Conservation (phyloP, 2,329 filamentous ascomycete species). For the Verticillium nubilum region DNA sequence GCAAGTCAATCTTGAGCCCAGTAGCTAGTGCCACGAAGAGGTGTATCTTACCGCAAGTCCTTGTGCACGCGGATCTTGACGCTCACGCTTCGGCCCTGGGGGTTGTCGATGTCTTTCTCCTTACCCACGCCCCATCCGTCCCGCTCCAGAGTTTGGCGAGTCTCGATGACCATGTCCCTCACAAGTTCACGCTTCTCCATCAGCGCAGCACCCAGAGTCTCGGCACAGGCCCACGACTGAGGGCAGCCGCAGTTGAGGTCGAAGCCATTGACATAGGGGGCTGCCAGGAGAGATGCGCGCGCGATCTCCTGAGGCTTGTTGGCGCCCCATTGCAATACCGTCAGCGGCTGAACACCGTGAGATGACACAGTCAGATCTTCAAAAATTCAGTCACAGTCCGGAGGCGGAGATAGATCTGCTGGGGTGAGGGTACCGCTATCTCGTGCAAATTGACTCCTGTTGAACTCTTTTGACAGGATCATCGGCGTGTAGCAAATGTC, state of each 20-base stretch:
- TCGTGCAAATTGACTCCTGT: slow-evolving; percentile 52
- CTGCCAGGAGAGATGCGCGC: slow-evolving; percentile 56
- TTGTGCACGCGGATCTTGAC: slow-evolving; percentile 67
- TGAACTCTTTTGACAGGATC: slow-evolving; percentile 66
- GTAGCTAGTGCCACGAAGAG: not conserved
- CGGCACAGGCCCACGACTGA: slow-evolving; percentile 66
- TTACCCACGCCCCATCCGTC: slow-evolving; percentile 49
- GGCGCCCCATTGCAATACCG: slow-evolving; percentile 64
- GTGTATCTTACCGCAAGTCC: slow-evolving; percentile 44
- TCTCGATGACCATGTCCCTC: slow-evolving; percentile 57
- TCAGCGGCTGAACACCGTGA: slow-evolving; percentile 44
- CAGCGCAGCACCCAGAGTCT: slow-evolving; percentile 62
- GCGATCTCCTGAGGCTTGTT: slow-evolving; percentile 56
- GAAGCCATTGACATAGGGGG: slow-evolving; percentile 57
- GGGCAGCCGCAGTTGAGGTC: slow-evolving; percentile 71
- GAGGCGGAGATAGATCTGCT: not conserved
- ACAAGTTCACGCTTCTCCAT: slow-evolving; percentile 62
- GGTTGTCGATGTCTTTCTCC: slow-evolving; percentile 35
- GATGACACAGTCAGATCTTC: slow-evolving; percentile 58
- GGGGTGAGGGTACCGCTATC: slow-evolving; percentile 44
- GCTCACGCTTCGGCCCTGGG: slow-evolving; percentile 53
- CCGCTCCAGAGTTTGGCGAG: slow-evolving; percentile 41
- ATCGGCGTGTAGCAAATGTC: slow-evolving; percentile 69
- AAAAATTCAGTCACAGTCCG: not conserved
- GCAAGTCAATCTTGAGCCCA: too few relatives aligned